A percentile compares a stretch with the other conserved stretches of the same genome.
Evolutionary conservation across 23 red algal species (phyloP).

Genomic region (Gracilaria gracilis): DNA sequence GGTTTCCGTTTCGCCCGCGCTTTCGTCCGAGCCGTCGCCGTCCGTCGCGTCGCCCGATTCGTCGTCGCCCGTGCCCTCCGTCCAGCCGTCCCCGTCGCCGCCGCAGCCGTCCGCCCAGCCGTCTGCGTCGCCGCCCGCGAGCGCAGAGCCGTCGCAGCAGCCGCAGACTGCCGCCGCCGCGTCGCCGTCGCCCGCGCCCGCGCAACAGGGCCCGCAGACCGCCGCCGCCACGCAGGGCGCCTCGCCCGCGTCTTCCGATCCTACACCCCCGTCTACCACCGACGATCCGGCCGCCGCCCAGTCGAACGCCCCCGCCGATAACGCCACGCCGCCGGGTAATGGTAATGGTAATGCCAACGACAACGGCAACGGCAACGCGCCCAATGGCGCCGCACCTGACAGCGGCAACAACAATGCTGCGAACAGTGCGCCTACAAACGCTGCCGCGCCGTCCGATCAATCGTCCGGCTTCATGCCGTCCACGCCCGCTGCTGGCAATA

Average conservation of each 20-base stretch:
- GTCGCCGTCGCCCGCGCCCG: background rate
- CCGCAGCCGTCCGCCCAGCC: background rate
- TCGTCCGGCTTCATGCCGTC: conserved; percentile 1
- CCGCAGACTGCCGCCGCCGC: background rate
- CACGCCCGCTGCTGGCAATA: conserved; percentile 16
- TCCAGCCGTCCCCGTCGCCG: background rate
- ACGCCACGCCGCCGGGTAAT: background rate
- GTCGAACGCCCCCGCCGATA: background rate
- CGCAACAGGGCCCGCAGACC: background rate
- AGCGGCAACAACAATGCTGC: background rate
- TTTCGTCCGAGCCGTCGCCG: background rate
- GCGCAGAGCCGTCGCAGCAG: background rate
- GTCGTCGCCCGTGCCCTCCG: conserved; percentile 13
- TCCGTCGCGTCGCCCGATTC: background rate
- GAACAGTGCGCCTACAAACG: background rate
- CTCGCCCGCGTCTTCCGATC: background rate
- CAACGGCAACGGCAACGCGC: background rate
- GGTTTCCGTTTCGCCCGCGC: background rate
- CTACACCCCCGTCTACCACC: background rate
- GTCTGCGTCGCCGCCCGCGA: background rate
- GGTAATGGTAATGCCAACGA: no score
- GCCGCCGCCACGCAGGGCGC: background rate
- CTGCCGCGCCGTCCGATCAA: background rate
- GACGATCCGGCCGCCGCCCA: background rate
- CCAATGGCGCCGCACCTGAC: background rate